Percentiles rank a stretch among this genome's conserved stretches.
Conservation (phyloP, 2,329 filamentous ascomycete species). For the Sporothrix variecibatus region DNA sequence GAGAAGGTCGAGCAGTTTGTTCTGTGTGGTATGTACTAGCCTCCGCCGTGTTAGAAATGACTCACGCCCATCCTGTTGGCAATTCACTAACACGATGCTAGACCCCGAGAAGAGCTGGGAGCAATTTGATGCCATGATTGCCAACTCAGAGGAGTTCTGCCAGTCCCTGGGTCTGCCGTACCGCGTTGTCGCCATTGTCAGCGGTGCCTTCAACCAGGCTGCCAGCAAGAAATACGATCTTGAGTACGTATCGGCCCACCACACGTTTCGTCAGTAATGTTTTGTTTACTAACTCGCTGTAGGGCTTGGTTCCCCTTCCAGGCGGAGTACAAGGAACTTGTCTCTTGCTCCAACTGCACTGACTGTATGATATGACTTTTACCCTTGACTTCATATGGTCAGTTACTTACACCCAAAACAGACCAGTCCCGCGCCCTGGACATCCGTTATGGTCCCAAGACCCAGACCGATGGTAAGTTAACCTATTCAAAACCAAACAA, state of each 20-base stretch:
- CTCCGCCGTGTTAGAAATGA: too few species aligned
- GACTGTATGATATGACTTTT: constrained; percentile 55
- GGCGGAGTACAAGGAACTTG: constrained; percentile 96
- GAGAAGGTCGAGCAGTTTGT: constrained; percentile 58
- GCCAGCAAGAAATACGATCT: constrained; percentile 89
- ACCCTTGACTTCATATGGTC: too few species aligned
- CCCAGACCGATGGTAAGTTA: constrained; percentile 63
- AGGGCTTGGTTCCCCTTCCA: constrained; percentile 87
- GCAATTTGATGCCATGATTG: constrained; percentile 91
- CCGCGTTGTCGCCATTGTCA: constrained; percentile 90
- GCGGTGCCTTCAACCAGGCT: constrained; percentile 90
- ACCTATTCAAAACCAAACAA: constrained; percentile 36
- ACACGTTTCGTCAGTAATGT: neutral
- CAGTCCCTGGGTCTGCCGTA: constrained; percentile 86
- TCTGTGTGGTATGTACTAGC: constrained; percentile 40
- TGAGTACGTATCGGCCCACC: constrained; percentile 48
- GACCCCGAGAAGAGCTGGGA: constrained; percentile 92
- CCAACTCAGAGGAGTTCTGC: constrained; percentile 91
- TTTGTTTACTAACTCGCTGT: neutral
- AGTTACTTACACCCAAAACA: neutral
- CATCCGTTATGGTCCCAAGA: constrained; percentile 88
- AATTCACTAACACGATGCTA: constrained; percentile 66
- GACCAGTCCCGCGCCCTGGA: constrained; percentile 90
- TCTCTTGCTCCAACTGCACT: constrained; percentile 96
- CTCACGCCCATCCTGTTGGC: too few species aligned